A percentile compares a stretch with the other conserved stretches of the same genome.
These are phyloP conservation scores for Thermomucor indicae-seudaticae DNA, from an alignment of 371 early-diverging fungal genomes.

Conservation along the genomic window DNA sequence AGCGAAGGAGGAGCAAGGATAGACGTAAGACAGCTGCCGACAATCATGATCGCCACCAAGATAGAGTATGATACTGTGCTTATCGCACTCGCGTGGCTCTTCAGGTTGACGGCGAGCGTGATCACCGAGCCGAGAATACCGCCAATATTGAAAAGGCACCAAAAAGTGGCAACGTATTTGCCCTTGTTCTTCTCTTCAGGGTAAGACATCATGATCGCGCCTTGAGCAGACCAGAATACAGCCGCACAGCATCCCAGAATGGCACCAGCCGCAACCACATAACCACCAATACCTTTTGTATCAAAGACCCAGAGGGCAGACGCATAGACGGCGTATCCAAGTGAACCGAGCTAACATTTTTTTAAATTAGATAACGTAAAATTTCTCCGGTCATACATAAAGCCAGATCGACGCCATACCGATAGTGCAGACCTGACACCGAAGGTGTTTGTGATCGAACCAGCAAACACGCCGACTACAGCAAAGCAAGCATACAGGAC, in stretches of 20 bases:
- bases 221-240: slow-evolving; percentile 66
- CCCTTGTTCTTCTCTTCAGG: slow-evolving; percentile 70
- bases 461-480: slow-evolving; percentile 63
- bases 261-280: slow-evolving; percentile 58
- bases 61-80: slow-evolving; percentile 60
- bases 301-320: slow-evolving; percentile 53
- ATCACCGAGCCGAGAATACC: slow-evolving; percentile 74
- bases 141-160: slow-evolving; percentile 79
- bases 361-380: not conserved
- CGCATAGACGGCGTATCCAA: slow-evolving; percentile 58
- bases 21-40: slow-evolving; percentile 53
- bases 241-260: slow-evolving; percentile 62
- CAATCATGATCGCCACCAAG: slow-evolving; percentile 61
- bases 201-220: slow-evolving; percentile 68
- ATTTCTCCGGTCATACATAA: not conserved
- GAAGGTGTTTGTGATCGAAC: slow-evolving; percentile 54
- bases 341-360: slow-evolving; percentile 34
- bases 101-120: slow-evolving; percentile 60
- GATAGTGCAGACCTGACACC: slow-evolving; percentile 50
- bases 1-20: slow-evolving; percentile 52
- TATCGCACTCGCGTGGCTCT: slow-evolving; percentile 26
- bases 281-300: slow-evolving; percentile 31
- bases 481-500: slow-evolving; percentile 70
- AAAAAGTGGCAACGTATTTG: slow-evolving; percentile 72
- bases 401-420: slow-evolving; percentile 9